Conservation (phyloP, 495 filamentous ascomycete genomes). For the Margaritispora aquatica region DNA sequence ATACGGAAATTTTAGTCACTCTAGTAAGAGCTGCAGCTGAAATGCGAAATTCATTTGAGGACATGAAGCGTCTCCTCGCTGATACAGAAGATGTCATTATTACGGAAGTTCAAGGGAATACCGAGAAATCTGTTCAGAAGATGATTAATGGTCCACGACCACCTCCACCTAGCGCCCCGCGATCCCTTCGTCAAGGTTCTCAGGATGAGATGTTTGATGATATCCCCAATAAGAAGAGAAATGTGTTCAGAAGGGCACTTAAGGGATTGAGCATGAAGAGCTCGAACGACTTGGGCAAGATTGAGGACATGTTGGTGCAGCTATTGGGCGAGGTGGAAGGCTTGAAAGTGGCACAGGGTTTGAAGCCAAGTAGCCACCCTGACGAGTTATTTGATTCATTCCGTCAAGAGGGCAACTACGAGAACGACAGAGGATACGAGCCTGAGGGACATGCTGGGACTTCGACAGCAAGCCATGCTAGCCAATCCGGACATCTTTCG, state of each 20-base stretch:
- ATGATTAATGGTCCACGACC: constrained; percentile 85
- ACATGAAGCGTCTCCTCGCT: constrained; percentile 87
- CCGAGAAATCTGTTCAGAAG: constrained; percentile 74
- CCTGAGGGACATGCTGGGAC: constrained; percentile 77
- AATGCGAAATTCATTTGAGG: constrained; percentile 95
- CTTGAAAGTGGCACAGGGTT: constrained; percentile 58
- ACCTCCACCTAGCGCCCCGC: constrained; percentile 56
- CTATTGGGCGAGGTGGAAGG: constrained; percentile 87
- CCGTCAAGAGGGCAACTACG: constrained; percentile 47
- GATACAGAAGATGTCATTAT: constrained; percentile 82
- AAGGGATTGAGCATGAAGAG: constrained; percentile 83
- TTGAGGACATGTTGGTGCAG: constrained; percentile 93
- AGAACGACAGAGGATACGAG: constrained; percentile 66
- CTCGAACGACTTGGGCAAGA: constrained; percentile 78
- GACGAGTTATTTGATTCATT: constrained; percentile 47
- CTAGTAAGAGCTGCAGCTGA: constrained; percentile 91
- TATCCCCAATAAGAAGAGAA: constrained; percentile 70
- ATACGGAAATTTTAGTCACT: constrained; percentile 94
- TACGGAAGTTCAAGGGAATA: constrained; percentile 75
- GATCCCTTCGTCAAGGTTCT: constrained; percentile 47
- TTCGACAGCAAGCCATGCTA: constrained; percentile 58
- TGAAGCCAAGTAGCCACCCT: constrained; percentile 20
- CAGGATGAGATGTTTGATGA: constrained; percentile 64
- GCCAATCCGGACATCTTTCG: constrained; percentile 73
- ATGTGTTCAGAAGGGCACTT: constrained; percentile 84